Evolutionary conservation across 2,329 filamentous ascomycete species (phyloP), one percentile per base, ranked within the genome.

Genomic region (Fusarium penzigii): DNA sequence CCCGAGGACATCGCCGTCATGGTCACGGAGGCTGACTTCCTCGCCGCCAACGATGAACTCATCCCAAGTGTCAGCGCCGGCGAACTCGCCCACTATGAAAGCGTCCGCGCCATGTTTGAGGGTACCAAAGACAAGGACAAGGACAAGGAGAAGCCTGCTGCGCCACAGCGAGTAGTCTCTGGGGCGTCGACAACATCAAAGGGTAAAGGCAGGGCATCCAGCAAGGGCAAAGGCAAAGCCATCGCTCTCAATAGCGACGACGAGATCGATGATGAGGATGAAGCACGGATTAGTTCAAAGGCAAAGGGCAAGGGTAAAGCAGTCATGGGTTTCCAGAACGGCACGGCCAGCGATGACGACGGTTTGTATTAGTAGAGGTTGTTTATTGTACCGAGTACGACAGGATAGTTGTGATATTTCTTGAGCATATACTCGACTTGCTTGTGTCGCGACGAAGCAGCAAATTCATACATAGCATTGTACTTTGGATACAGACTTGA

Each of bases 41-140:
- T 88, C 17, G 83, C 83, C 25, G 94, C 94, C 1, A 86, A 93
- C 65, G 77, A 77, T 41, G 94, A 97, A 73, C 80, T 99, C 39
- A 87, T 97, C n/a, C 92, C 92, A 14, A 92, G 88, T 74, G 94
- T 99, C 46, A 96, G 91, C 66, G 86, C 88, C 11, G 93, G 96
- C 56, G 94, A 99, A 74, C 76, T 99, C 39, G 83, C 88, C 44
- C 94, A 99, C 68, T 99, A 97, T 64, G 90, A 96, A 67, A 77
- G 82, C 1, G 93, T 99, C 6, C 80, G 94, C 39, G 84, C 82
- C 16, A 83, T 85, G 16, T 99, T 99, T 66, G 94, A 99, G 67
- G 87, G 87, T 10, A 68, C 54, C 2, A 61, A 61, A 3, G 66
- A 65, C 13, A 74, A 75, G 36, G 58, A 60, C 29, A 55, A 62